Conservation (phyloP, 495 filamentous ascomycete species). For the Tuber indicum region DNA sequence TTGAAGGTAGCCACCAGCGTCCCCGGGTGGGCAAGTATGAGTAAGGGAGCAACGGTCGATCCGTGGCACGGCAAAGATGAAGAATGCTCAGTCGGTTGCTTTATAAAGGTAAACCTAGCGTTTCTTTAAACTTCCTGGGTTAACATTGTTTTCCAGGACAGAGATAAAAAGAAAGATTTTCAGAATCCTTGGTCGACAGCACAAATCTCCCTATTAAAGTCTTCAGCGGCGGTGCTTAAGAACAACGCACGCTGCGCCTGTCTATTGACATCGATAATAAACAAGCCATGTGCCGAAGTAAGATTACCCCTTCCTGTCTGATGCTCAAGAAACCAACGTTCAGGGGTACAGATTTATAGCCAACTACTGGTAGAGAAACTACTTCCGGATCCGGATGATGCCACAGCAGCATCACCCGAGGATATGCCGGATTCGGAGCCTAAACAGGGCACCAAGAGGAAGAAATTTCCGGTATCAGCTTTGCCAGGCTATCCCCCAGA, state of each 20-base stretch:
- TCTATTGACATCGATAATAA: slow-evolving; percentile 33
- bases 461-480: slow-evolving; percentile 25
- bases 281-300: slow-evolving; percentile 37
- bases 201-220: slow-evolving; percentile 27
- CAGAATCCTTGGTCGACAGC: slow-evolving; percentile 23
- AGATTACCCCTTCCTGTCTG: slow-evolving; percentile 1
- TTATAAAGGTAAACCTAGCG: slow-evolving; percentile 25
- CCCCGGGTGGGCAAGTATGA: slow-evolving; percentile 29
- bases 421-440: slow-evolving; percentile 9
- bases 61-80: slow-evolving; percentile 18
- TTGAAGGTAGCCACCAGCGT: slow-evolving; percentile 28
- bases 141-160: slow-evolving; percentile 4
- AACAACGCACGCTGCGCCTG: slow-evolving; percentile 38
- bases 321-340: not conserved
- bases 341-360: slow-evolving; percentile 24
- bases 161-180: slow-evolving; percentile 5
- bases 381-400: slow-evolving; percentile 11
- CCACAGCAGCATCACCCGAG: slow-evolving; percentile 7
- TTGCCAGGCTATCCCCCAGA: slow-evolving; percentile 39
- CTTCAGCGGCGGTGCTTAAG: slow-evolving; percentile 30
- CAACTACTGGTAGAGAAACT: slow-evolving; percentile 28
- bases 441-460: slow-evolving; percentile 28
- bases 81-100: slow-evolving; percentile 33
- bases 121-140: not conserved
- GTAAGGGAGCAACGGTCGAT: slow-evolving; percentile 25